Evolutionary conservation across 768 basidiomycete genomes (phyloP).

Genomic region (Suillus subluteus): DNA sequence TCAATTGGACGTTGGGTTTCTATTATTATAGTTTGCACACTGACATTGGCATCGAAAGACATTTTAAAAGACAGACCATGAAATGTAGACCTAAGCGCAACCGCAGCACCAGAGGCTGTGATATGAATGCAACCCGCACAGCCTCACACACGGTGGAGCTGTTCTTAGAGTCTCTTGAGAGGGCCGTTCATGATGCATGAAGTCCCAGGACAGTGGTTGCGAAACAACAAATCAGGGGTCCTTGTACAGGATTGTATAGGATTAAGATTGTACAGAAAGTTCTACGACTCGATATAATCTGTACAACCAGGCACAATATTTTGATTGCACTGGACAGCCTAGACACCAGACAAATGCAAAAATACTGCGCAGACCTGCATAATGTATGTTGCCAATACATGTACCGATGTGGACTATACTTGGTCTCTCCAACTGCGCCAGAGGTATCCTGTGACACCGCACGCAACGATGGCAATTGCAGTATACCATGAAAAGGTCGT

Average conservation of each 20-base stretch:
- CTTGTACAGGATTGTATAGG: background rate
- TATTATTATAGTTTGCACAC: background rate
- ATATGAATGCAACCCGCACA: background rate
- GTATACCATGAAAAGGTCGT: slow-evolving; percentile 62
- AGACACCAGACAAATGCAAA: background rate
- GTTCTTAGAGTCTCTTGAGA: background rate
- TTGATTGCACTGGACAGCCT: background rate
- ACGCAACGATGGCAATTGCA: slow-evolving; percentile 46
- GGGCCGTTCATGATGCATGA: background rate
- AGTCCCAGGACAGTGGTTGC: background rate
- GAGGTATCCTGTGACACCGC: slow-evolving; percentile 48
- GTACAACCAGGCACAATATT: background rate
- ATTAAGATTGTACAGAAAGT: background rate
- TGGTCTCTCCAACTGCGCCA: slow-evolving; percentile 68
- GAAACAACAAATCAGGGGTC: background rate
- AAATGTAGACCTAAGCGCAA: background rate
- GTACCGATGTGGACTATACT: slow-evolving; percentile 37
- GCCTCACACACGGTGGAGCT: too few species aligned
- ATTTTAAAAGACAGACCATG: background rate
- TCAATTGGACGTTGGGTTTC: background rate
- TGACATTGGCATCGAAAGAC: background rate
- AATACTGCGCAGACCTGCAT: background rate
- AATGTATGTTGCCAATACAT: background rate
- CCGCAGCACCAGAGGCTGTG: background rate
- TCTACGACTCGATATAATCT: background rate